These are phyloP conservation scores for Xylariaceae sp. DNA, from an alignment of 2,329 filamentous ascomycete genomes.

Conservation along the genomic window DNA sequence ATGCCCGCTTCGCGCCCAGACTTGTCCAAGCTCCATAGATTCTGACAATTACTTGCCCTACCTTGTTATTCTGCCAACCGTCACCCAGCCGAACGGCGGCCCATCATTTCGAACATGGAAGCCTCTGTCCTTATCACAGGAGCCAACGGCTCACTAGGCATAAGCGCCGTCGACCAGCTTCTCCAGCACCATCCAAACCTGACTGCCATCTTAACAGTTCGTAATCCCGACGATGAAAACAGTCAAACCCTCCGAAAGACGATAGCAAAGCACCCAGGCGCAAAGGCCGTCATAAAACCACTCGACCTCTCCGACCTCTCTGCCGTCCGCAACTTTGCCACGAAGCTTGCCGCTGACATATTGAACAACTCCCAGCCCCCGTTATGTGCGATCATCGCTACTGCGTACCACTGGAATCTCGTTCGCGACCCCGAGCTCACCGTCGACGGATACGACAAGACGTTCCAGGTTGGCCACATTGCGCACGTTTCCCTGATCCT, in stretches of 20 bases:
- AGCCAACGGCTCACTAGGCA: conserved; percentile 37
- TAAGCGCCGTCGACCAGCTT: conserved; percentile 23
- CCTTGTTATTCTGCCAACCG: no score
- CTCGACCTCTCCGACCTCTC: conserved; percentile 37
- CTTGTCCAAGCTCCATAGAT: no score
- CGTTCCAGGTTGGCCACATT: conserved; percentile 39
- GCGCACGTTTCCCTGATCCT: conserved; percentile 38
- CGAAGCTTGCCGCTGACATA: conserved; percentile 29
- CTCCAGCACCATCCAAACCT: conserved; percentile 21
- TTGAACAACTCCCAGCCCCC: conserved; percentile 29
- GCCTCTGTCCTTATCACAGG: conserved; percentile 37
- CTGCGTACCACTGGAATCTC: conserved; percentile 40
- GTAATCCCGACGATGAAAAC: conserved; percentile 31
- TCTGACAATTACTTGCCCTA: no score
- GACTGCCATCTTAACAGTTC: conserved; percentile 34
- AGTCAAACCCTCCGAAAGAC: conserved; percentile 28
- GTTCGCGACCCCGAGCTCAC: conserved; percentile 32
- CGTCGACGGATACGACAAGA: conserved; percentile 37
- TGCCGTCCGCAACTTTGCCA: conserved; percentile 36
- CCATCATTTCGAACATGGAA: conserved; percentile 21
- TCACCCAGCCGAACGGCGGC: no score
- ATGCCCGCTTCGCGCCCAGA: no score
- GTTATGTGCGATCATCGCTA: conserved; percentile 38
- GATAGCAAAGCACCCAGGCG: conserved; percentile 34
- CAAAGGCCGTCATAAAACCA: conserved; percentile 34